Conservation (phyloP, 2,329 filamentous ascomycete genomes). For the Didymella arachidicola region DNA sequence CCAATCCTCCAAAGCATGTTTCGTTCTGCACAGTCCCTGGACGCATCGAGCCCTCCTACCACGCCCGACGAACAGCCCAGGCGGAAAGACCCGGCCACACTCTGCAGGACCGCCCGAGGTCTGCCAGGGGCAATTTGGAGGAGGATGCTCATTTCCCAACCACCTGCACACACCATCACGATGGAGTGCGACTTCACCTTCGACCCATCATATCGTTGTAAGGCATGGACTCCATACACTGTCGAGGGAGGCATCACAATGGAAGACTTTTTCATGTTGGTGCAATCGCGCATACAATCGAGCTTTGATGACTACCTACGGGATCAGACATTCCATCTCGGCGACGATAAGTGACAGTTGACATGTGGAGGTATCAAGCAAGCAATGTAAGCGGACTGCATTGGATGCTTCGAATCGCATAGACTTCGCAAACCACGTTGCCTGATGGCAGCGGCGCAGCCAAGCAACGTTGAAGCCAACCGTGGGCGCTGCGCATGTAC, state of each 20-base stretch:
- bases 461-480: background rate
- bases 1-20: conserved; percentile 21
- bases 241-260: conserved; percentile 20
- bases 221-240: conserved; percentile 21
- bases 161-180: conserved; percentile 19
- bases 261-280: conserved; percentile 19
- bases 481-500: background rate
- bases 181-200: conserved; percentile 25
- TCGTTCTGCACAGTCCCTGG: conserved; percentile 10
- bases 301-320: conserved; percentile 17
- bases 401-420: background rate
- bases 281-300: conserved; percentile 18
- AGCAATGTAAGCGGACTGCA: background rate
- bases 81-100: conserved; percentile 11
- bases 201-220: conserved; percentile 21
- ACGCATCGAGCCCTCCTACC: conserved; percentile 2
- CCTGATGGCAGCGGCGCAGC: background rate
- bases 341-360: conserved; percentile 1
- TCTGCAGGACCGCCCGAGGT: conserved; percentile 13
- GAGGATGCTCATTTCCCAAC: conserved; percentile 20
- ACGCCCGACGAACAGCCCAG: background rate
- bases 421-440: background rate
- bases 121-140: conserved; percentile 19
- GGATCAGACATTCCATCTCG: conserved; percentile 11
- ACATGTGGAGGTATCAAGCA: background rate